phyloP scores from a whole-genome alignment of 441 rosid genomes.

The Cnidoscolus chayamansa region DNA sequence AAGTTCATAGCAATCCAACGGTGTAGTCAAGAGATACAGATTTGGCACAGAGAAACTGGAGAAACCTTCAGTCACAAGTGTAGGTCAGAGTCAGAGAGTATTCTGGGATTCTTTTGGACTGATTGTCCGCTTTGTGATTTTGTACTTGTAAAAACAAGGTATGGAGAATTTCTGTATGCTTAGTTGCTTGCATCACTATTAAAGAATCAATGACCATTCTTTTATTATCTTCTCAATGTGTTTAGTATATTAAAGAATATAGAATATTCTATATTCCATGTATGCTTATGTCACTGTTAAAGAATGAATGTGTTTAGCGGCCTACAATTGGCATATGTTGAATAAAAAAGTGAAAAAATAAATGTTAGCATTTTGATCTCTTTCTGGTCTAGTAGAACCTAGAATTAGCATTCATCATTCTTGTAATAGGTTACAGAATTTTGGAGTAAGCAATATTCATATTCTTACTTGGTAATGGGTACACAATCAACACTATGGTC shows the following conservation, averaged over 20 bases:
- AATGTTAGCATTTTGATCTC: neutral
- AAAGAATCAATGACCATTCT: neutral
- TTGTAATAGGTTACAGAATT: neutral
- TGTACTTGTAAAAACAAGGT: conserved; percentile 92
- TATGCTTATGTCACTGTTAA: too few species aligned
- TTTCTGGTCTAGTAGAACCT: neutral
- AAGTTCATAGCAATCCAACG: conserved; percentile 80
- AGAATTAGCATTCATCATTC: conserved; percentile 5
- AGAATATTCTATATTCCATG: too few species aligned
- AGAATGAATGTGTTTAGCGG: neutral
- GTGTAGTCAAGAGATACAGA: conserved; percentile 64
- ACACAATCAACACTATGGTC: neutral
- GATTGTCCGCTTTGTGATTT: conserved; percentile 86
- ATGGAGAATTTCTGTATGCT: conserved; percentile 17
- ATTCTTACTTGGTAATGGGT: neutral
- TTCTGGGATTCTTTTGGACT: conserved; percentile 95
- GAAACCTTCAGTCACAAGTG: conserved; percentile 57
- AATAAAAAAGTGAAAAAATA: neutral
- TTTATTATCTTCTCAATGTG: neutral
- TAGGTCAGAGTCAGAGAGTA: conserved; percentile 73
- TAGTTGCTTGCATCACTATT: neutral
- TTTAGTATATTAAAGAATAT: neutral
- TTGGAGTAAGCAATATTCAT: neutral
- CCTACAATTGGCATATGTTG: neutral
- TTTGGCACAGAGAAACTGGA: conserved; percentile 71